Evolutionary conservation across 345 rosid genomes (phyloP).

Genomic region (Linum tenue): DNA sequence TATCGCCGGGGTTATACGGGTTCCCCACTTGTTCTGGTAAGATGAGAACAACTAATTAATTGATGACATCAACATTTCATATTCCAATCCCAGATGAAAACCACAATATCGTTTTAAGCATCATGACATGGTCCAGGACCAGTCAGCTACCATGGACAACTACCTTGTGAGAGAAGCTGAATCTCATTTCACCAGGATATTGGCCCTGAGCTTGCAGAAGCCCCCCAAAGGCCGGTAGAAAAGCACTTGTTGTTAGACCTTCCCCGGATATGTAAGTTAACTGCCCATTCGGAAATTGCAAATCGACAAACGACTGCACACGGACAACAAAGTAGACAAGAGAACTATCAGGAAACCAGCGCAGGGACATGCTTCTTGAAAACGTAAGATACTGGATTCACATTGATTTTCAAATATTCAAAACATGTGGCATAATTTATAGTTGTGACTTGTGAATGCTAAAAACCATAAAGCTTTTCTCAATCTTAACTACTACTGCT

Average conservation of each 20-base stretch:
- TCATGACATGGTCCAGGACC: neutral
- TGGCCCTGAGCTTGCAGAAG: constrained; percentile 97
- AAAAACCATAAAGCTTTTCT: no score
- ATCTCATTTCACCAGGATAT: constrained; percentile 97
- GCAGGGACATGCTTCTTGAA: neutral
- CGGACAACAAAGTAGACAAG: neutral
- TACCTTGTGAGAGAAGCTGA: constrained; percentile 87
- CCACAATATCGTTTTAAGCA: neutral
- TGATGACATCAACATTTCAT: neutral
- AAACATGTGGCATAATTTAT: no score
- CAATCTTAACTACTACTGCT: no score
- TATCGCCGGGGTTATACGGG: constrained; percentile 72
- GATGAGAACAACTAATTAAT: constrained; percentile 2
- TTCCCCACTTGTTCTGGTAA: constrained; percentile 80
- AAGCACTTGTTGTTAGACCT: constrained; percentile 86
- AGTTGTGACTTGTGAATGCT: no score
- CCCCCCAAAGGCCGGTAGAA: constrained; percentile 70
- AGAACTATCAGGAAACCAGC: neutral
- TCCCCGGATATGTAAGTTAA: constrained; percentile 83
- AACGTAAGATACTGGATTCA: neutral
- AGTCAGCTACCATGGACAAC: constrained; percentile 4
- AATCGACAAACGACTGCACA: constrained; percentile 78
- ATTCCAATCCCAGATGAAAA: neutral
- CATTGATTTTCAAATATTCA: no score
- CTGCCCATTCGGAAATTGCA: constrained; percentile 95